Conservation (phyloP, 306 rosid genomes). For the Cucurbita argyrosperma region DNA sequence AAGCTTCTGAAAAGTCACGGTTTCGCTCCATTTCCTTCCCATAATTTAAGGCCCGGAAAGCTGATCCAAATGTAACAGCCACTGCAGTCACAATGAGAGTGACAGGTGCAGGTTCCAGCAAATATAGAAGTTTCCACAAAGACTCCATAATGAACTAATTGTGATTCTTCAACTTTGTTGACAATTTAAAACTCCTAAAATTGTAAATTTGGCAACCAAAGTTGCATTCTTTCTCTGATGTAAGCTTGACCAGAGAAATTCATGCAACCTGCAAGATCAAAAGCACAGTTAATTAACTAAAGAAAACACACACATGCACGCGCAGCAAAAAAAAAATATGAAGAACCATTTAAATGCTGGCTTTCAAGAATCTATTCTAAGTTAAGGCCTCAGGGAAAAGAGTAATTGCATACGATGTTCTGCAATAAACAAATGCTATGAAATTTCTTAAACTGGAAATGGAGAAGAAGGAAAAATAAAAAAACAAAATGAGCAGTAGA, state of each 20-base stretch:
- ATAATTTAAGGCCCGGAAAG: constrained; percentile 83
- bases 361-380: not conserved
- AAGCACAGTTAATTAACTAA: not conserved
- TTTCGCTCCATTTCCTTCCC: constrained; percentile 96
- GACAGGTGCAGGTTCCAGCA: constrained; percentile 89
- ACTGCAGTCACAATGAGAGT: constrained; percentile 75
- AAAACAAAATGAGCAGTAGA: too few species aligned
- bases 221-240: constrained; percentile 34
- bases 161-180: not conserved
- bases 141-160: constrained; percentile 49
- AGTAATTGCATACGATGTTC: not conserved
- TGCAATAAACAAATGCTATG: not conserved
- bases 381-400: not conserved
- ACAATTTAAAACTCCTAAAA: constrained; percentile 9
- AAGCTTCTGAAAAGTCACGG: constrained; percentile 65
- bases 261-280: constrained; percentile 57
- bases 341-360: not conserved
- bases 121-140: constrained; percentile 58
- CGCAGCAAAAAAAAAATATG: not conserved
- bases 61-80: constrained; percentile 85
- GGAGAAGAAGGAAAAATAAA: not conserved
- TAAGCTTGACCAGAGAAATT: constrained; percentile 33
- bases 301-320: not conserved
- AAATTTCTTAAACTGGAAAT: not conserved
- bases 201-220: constrained; percentile 25